Conservation (phyloP, 2,329 filamentous ascomycete genomes). For the Trichoderma brevicompactum region DNA sequence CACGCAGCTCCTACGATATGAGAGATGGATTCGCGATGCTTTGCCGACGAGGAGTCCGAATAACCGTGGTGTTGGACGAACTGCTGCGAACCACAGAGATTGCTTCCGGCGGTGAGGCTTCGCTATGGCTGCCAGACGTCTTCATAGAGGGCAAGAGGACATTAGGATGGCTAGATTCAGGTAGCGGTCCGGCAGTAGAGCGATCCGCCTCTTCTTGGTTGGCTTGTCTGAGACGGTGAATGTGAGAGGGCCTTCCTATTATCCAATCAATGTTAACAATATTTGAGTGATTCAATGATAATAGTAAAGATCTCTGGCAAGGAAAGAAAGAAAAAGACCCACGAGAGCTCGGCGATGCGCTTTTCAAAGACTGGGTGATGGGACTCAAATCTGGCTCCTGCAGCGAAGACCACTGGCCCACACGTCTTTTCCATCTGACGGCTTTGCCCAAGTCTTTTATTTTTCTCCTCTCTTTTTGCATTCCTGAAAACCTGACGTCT, state of each 20-base stretch:
- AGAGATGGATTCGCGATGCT: constrained; percentile 35
- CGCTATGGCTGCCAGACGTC: background rate
- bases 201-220: background rate
- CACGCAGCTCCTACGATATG: constrained; percentile 39
- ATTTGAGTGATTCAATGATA: background rate
- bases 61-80: constrained; percentile 44
- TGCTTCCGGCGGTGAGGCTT: background rate
- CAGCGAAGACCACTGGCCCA: constrained; percentile 56
- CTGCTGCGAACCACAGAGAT: background rate
- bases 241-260: constrained; percentile 22
- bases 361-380: constrained; percentile 50
- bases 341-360: constrained; percentile 36
- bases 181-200: background rate
- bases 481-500: constrained; percentile 50
- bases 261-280: background rate
- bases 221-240: background rate
- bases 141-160: background rate
- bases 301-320: background rate
- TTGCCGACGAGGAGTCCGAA: constrained; percentile 42
- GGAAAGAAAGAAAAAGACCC: constrained; percentile 25
- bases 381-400: constrained; percentile 56
- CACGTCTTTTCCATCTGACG: constrained; percentile 51
- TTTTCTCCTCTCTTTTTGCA: constrained; percentile 47
- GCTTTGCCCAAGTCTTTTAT: constrained; percentile 39
- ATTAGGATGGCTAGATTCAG: background rate